Evolutionary conservation across 306 rosid species (phyloP).

Genomic region (Gastrolobium bilobum): DNA sequence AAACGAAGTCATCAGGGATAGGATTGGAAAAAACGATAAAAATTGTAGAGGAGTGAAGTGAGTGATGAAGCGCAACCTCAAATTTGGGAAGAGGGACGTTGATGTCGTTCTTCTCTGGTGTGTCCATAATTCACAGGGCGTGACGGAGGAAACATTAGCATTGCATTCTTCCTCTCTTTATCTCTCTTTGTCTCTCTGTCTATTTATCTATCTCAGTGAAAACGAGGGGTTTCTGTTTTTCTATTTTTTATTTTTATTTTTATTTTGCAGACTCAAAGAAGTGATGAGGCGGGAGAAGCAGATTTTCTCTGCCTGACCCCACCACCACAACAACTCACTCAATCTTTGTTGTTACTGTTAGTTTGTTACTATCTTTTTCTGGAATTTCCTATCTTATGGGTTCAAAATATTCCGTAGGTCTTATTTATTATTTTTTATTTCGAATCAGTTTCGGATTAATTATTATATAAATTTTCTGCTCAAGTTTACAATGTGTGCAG

Average conservation of each 20-base stretch:
- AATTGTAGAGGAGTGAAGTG: background rate
- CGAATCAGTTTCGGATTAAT: no score
- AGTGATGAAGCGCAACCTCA: constrained; percentile 60
- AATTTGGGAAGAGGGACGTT: constrained; percentile 62
- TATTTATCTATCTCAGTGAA: background rate
- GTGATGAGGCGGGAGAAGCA: constrained; percentile 21
- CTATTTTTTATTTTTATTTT: no score
- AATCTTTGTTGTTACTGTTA: background rate
- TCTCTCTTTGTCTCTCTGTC: background rate
- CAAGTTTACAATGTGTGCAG: no score
- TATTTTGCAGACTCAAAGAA: constrained; percentile 11
- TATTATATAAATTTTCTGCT: no score
- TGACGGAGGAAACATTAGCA: constrained; percentile 23
- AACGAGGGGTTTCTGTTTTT: background rate
- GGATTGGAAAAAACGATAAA: constrained; percentile 12
- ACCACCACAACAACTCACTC: background rate
- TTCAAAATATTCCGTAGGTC: no score
- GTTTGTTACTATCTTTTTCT: no score
- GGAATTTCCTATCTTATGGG: no score
- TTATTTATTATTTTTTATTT: no score
- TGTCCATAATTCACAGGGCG: constrained; percentile 74
- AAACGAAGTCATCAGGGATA: background rate
- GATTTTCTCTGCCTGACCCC: constrained; percentile 4
- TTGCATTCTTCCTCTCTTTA: background rate
- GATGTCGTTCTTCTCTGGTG: constrained; percentile 85